Base-by-base conservation (phyloP, 257 asterid species). In the Solanum arcanum region DNA sequence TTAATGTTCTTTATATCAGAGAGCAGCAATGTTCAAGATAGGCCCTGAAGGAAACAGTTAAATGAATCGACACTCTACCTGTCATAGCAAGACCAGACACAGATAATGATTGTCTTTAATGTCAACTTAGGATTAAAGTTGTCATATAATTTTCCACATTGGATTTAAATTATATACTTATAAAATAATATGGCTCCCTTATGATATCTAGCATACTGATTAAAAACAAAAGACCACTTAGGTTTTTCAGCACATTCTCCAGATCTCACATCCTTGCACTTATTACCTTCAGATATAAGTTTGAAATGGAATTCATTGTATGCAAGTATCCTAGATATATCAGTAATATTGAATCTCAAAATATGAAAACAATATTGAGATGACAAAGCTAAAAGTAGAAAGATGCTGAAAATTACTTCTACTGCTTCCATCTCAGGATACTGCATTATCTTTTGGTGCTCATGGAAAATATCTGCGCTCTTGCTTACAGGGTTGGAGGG, bases 361-460 rank as follows among this genome's bases (percentile, higher is more conserved):
- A 80, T 80, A 41, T 47, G 37, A 16, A 16, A 47, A 80, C 44
- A 20, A 47, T 80, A 31, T 46, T 49, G 85, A 47, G 68, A 80
- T 16, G 27, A 80, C 41, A 47, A 47, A 46, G 37, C 8, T 2
- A 80, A 47, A 78, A 47, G 85, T 77, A 44, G 66, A 78, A 16
- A 77, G 83, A 44, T 41, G 52, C 31, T 44, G 83, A 77, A 69
- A 88, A 90, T 37, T 91, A 97, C 99, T 98, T 97, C 99, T 6
- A 97, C 76, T 75, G 86, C 93, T 88, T 92, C 83, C 84, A 83
- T 29, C 13, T 73, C 80, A 66, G 95, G 93, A 90, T 90, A 92
- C 74, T 86, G 84, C 31, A 90, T 78, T 87, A 91, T 47, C 86
- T 91, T 92, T 86, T 78, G 92, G 86, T 87, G 82, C 70, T 89